Percentiles rank a stretch among this genome's conserved stretches.
Evolutionary conservation across 2,329 filamentous ascomycete species (phyloP).

Genomic region (Rhynchosporium graminicola): DNA sequence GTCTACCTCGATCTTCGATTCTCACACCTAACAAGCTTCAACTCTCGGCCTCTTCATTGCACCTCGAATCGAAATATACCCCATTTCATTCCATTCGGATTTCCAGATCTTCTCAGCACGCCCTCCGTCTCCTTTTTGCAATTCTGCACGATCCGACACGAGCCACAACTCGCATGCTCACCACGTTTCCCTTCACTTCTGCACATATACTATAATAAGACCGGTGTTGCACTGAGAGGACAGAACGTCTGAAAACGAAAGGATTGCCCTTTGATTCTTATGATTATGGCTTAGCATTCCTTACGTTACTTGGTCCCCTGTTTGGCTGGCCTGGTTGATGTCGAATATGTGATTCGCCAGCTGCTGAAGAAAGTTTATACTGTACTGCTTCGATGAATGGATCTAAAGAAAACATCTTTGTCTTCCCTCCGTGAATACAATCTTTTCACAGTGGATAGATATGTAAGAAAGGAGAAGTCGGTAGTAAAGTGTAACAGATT

Average conservation of each 20-base stretch:
- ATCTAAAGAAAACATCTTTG: too few relatives aligned
- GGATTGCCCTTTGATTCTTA: background rate
- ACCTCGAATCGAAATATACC: constrained; percentile 7
- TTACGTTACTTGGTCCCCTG: background rate
- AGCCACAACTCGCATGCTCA: background rate
- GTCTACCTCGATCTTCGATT: background rate
- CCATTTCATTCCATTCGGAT: constrained; percentile 6
- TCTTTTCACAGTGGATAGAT: too few relatives aligned
- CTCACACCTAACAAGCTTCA: background rate
- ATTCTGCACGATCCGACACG: background rate
- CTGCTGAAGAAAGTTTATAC: too few relatives aligned
- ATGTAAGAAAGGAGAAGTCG: too few relatives aligned
- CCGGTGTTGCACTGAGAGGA: constrained; percentile 4
- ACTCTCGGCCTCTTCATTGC: background rate
- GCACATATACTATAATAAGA: constrained; percentile 21
- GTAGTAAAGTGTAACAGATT: too few relatives aligned
- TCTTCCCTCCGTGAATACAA: too few relatives aligned
- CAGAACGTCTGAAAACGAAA: constrained; percentile 19
- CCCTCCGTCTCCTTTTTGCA: background rate
- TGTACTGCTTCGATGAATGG: too few relatives aligned
- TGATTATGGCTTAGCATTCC: background rate
- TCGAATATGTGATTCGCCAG: too few relatives aligned
- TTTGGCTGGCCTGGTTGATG: too few relatives aligned
- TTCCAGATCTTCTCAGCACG: constrained; percentile 1
- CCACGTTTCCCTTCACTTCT: constrained; percentile 20